A percentile compares a stretch with the other conserved stretches of the same genome.
These are phyloP conservation scores for Intubia oerlemansii DNA, from an alignment of 2,329 filamentous ascomycete genomes.

Conservation along the genomic window DNA sequence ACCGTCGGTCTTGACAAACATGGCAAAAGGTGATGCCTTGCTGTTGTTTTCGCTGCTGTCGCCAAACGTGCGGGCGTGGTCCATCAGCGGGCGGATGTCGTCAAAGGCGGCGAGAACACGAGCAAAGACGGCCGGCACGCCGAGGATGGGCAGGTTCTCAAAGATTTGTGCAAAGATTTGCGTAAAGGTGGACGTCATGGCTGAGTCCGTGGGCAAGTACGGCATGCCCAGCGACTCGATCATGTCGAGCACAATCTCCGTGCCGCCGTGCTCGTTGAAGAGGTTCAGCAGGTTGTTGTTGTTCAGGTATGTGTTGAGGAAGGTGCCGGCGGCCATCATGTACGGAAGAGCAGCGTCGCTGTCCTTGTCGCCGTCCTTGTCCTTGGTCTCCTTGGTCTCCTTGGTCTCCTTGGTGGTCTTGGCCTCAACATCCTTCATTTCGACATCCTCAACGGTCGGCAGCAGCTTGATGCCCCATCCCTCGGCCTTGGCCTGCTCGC, in stretches of 20 bases:
- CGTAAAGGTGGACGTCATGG: constrained; percentile 41
- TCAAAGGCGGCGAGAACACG: constrained; percentile 51
- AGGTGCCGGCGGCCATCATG: constrained; percentile 54
- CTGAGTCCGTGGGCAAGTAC: constrained; percentile 48
- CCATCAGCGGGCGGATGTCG: constrained; percentile 42
- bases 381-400: no score
- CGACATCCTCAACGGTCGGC: constrained; percentile 33
- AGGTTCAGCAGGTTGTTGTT: constrained; percentile 50
- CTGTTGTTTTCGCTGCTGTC: no score
- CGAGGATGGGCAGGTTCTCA: constrained; percentile 60
- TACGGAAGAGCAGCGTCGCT: constrained; percentile 35
- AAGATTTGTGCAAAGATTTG: constrained; percentile 58
- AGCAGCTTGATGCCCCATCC: constrained; percentile 67
- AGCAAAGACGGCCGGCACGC: constrained; percentile 60
- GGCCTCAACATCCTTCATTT: constrained; percentile 38
- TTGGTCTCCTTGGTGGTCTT: no score
- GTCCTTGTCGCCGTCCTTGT: no score
- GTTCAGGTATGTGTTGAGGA: constrained; percentile 52
- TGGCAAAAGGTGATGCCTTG: no score
- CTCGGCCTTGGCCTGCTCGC: constrained; percentile 42
- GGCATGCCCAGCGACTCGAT: constrained; percentile 64
- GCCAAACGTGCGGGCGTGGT: no score
- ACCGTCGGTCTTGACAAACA: no score
- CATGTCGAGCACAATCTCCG: constrained; percentile 68
- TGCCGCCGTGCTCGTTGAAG: constrained; percentile 61